These are phyloP conservation scores for Grosmannia serpens DNA, from an alignment of 2,329 filamentous ascomycete species.

Conservation along the genomic window DNA sequence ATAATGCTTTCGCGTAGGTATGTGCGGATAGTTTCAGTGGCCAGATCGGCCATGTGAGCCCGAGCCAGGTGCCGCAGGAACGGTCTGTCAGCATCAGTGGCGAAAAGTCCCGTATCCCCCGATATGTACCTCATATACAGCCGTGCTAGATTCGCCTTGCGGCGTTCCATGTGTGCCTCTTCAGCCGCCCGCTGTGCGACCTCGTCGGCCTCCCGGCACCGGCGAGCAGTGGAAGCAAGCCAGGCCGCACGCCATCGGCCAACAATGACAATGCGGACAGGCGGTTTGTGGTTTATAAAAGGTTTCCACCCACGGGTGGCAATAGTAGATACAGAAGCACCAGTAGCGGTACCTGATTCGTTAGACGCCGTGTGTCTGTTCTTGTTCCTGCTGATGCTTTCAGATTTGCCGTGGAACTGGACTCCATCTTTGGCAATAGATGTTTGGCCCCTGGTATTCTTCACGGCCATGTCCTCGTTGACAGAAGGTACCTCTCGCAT, in stretches of 20 bases:
- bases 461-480: neutral
- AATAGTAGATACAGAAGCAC: neutral
- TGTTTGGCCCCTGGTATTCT: neutral
- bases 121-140: neutral
- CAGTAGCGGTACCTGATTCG: neutral
- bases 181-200: neutral
- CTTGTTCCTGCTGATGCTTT: too few relatives aligned
- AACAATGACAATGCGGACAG: neutral
- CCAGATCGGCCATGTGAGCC: neutral
- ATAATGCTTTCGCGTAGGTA: neutral
- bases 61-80: too few relatives aligned
- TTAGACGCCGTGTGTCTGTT: neutral
- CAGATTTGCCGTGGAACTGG: too few relatives aligned
- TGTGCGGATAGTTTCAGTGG: neutral
- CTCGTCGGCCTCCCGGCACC: neutral
- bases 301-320: too few relatives aligned
- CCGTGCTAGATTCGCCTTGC: neutral
- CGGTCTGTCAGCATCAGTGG: too few relatives aligned
- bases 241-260: neutral
- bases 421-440: neutral
- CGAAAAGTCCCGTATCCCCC: neutral
- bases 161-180: neutral
- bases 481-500: neutral
- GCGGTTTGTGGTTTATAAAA: neutral
- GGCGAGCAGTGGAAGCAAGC: neutral